Percentiles rank a stretch among this genome's conserved stretches.
Evolutionary conservation across 768 basidiomycete genomes (phyloP).

Genomic region (Gelatoporia subvermispora): DNA sequence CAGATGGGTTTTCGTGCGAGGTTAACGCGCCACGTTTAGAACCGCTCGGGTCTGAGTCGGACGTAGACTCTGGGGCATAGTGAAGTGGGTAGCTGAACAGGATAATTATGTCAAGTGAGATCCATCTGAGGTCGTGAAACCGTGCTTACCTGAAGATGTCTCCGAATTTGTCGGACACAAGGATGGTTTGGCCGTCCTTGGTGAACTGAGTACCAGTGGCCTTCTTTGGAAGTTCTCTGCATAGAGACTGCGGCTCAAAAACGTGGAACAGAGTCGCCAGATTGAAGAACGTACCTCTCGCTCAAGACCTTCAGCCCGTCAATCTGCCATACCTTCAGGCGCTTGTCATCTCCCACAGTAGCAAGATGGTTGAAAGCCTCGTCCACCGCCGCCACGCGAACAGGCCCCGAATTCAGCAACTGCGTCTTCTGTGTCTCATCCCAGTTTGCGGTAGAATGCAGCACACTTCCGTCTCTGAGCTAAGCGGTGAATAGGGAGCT

Average conservation of each 20-base stretch:
- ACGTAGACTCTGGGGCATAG: conserved; percentile 17
- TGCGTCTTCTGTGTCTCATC: conserved; percentile 26
- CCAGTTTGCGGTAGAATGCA: conserved; percentile 38
- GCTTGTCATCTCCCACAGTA: conserved; percentile 77
- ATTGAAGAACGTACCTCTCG: conserved; percentile 45
- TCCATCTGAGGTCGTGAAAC: neutral
- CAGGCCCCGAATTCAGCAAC: conserved; percentile 45
- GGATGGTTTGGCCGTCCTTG: conserved; percentile 53
- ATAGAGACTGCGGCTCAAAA: conserved; percentile 1
- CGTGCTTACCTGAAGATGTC: conserved; percentile 75
- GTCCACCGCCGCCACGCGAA: conserved; percentile 57
- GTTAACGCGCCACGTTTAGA: conserved; percentile 32
- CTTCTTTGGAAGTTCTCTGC: conserved; percentile 79
- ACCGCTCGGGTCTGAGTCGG: conserved; percentile 17
- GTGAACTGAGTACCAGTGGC: conserved; percentile 69
- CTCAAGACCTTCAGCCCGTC: conserved; percentile 51
- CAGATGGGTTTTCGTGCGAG: conserved; percentile 67
- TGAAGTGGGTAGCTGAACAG: conserved; percentile 56
- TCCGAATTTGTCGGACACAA: conserved; percentile 92
- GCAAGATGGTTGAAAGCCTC: conserved; percentile 42
- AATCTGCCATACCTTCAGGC: conserved; percentile 69
- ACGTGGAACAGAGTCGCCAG: neutral
- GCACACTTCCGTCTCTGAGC: conserved; percentile 47
- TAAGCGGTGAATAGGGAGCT: conserved; percentile 10
- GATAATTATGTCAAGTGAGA: neutral